Percentiles rank a stretch among this genome's conserved stretches.
These are phyloP conservation scores for Saxispiralis lemnorum DNA, from an alignment of 495 filamentous ascomycete species.

Conservation along the genomic window DNA sequence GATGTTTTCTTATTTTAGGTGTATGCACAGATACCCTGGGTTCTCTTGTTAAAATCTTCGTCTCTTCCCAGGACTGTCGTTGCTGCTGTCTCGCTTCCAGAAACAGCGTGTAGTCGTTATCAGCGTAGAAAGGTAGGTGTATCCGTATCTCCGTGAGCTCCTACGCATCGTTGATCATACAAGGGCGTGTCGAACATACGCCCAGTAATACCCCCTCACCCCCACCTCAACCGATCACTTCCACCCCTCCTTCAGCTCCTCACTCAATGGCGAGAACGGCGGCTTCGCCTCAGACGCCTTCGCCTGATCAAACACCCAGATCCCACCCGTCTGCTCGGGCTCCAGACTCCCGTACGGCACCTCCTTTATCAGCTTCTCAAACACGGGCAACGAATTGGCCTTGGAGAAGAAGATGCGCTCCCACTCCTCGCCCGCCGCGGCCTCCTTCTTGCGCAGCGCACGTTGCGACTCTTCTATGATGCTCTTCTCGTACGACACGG, in stretches of 20 bases:
- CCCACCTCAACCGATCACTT: constrained; percentile 4
- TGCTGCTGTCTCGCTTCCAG: too few species aligned
- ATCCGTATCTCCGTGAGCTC: too few species aligned
- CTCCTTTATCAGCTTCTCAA: constrained; percentile 42
- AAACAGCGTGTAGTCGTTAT: too few species aligned
- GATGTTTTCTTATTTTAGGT: too few species aligned
- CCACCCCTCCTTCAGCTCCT: constrained; percentile 14
- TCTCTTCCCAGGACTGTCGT: too few species aligned
- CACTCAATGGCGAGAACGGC: constrained; percentile 15
- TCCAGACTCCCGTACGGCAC: constrained; percentile 35
- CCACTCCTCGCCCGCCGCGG: constrained; percentile 62
- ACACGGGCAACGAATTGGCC: constrained; percentile 35
- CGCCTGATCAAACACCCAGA: constrained; percentile 65
- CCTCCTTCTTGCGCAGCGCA: constrained; percentile 64
- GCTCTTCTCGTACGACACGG: constrained; percentile 56
- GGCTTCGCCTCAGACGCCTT: constrained; percentile 38
- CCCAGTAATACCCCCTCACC: too few species aligned
- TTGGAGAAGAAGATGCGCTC: constrained; percentile 66
- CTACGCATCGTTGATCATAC: too few species aligned
- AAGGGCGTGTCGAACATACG: too few species aligned
- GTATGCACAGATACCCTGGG: too few species aligned
- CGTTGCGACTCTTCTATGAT: constrained; percentile 87
- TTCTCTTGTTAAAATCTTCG: too few species aligned
- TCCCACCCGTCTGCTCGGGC: constrained; percentile 53
- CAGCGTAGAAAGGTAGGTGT: too few species aligned